Base-by-base conservation (phyloP, 371 early-diverging fungal species). In the Rhizopus delemar region DNA sequence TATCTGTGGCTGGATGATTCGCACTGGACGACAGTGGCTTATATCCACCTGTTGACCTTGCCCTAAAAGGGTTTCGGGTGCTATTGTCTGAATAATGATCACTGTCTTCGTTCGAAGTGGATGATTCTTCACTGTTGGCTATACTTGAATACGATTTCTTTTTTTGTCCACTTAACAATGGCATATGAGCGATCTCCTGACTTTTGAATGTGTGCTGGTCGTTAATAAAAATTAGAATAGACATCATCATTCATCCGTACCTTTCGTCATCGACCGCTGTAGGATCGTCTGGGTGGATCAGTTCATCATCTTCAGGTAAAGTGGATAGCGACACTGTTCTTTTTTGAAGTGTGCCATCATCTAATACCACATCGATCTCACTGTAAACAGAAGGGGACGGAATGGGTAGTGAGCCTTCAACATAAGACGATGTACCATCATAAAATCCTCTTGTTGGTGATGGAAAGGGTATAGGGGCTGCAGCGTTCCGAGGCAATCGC, bases 281-380 rank as follows among this genome's bases (percentile, higher is more conserved):
- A 43, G 52, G 59, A 52, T 67, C 68, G 41, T 51, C 36, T 34
- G 28, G 46, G 12, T 48, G 48, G 16, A 45, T 49, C 22, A 16
- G 8, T 5, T 60, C 55, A n/a, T 43, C n/a, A 5, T 43, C 5
- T 43, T 43, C 43, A 5, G 67, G 70, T 8, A 73, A 16, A 4
- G 73, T 73, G 15, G 73, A 73, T 29, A 73, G 29, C 0, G 73
- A 69, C 0, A 73, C 63, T 6, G 70, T 65, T 57, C 73, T 46
- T 53, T 61, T 66, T 39, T 69, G 66, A 31, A 60, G 31, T 32
- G 70, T 73, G 12, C 73, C 73, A 45, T 73, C 73, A 46, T 73
- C 73, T 8, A 69, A 45, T 8, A 73, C 63, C 1, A 73, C 73
- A 41, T 70, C 62, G 45, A 64, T 61, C 9, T 57, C 65, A 32